Evolutionary conservation across 768 basidiomycete species (phyloP).

Genomic region (Rhodotorula sphaerocarpa): DNA sequence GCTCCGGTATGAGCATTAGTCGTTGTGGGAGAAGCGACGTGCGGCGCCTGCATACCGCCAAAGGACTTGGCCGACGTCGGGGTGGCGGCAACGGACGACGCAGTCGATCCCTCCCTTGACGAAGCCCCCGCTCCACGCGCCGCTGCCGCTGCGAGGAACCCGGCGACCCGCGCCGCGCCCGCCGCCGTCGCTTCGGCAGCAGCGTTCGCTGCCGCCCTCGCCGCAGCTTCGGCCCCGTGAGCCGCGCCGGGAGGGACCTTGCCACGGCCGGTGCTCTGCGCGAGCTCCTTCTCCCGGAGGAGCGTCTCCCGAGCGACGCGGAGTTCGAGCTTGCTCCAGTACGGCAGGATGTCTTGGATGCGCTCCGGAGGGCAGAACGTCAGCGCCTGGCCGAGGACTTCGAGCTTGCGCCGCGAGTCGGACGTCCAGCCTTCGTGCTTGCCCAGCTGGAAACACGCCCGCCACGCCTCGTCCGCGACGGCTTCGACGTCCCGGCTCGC

Average conservation of each 20-base stretch:
- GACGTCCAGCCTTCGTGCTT: conserved; percentile 62
- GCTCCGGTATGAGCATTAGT: neutral
- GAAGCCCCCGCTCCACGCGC: neutral
- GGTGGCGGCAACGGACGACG: too few relatives aligned
- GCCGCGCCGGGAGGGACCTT: neutral
- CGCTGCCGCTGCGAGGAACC: conserved; percentile 23
- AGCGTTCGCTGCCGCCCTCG: neutral
- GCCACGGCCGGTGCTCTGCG: neutral
- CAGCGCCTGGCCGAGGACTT: conserved; percentile 68
- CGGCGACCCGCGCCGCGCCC: conserved; percentile 17
- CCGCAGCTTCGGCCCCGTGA: neutral
- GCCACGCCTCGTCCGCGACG: conserved; percentile 78
- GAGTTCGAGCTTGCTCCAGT: conserved; percentile 68
- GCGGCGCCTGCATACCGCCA: too few relatives aligned
- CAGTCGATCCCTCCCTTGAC: neutral
- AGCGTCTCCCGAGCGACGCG: conserved; percentile 44
- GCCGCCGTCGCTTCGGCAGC: neutral
- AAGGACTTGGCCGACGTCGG: too few relatives aligned
- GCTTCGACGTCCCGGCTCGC: conserved; percentile 47
- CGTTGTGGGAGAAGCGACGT: too few relatives aligned
- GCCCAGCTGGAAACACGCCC: conserved; percentile 78
- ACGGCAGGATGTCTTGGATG: conserved; percentile 64
- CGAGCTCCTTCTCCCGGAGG: neutral
- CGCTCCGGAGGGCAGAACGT: conserved; percentile 77
- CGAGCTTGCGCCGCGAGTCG: conserved; percentile 60